Evolutionary conservation across 2,329 filamentous ascomycete genomes (phyloP).

Genomic region (Aspergillus awamori): DNA sequence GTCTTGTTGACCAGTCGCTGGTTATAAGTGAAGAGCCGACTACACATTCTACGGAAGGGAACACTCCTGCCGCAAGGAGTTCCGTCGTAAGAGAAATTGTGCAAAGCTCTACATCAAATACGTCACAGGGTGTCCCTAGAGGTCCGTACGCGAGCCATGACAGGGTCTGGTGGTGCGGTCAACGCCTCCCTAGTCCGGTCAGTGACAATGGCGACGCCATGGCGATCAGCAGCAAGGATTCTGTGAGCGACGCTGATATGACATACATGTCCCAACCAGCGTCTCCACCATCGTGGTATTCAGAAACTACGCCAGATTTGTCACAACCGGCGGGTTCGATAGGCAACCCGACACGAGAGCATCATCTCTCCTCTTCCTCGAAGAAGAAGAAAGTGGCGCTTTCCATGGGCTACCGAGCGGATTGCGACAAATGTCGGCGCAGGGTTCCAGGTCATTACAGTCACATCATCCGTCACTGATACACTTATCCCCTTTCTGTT

Average conservation of each 20-base stretch:
- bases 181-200: slow-evolving; percentile 45
- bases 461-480: slow-evolving; percentile 63
- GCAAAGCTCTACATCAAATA: not conserved
- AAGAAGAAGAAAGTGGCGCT: slow-evolving; percentile 57
- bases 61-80: slow-evolving; percentile 26
- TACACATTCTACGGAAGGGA: slow-evolving; percentile 34
- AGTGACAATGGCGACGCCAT: slow-evolving; percentile 38
- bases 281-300: slow-evolving; percentile 1
- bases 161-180: slow-evolving; percentile 25
- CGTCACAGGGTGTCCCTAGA: not conserved
- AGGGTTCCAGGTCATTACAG: slow-evolving; percentile 80
- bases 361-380: slow-evolving; percentile 6
- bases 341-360: not conserved
- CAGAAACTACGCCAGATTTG: not conserved
- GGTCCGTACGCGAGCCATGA: slow-evolving; percentile 14
- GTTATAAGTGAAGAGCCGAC: slow-evolving; percentile 35
- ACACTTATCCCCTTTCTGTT: not conserved
- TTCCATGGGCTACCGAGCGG: slow-evolving; percentile 75
- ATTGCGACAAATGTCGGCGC: slow-evolving; percentile 75
- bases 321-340: slow-evolving; percentile 8
- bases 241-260: slow-evolving; percentile 25
- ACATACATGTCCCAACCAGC: slow-evolving; percentile 13
- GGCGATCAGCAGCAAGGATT: slow-evolving; percentile 9
- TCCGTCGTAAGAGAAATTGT: not conserved
- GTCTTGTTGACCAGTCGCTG: slow-evolving; percentile 34